Evolutionary conservation across 2,329 filamentous ascomycete genomes (phyloP).

Genomic region (Teratosphaeriaceae sp.): DNA sequence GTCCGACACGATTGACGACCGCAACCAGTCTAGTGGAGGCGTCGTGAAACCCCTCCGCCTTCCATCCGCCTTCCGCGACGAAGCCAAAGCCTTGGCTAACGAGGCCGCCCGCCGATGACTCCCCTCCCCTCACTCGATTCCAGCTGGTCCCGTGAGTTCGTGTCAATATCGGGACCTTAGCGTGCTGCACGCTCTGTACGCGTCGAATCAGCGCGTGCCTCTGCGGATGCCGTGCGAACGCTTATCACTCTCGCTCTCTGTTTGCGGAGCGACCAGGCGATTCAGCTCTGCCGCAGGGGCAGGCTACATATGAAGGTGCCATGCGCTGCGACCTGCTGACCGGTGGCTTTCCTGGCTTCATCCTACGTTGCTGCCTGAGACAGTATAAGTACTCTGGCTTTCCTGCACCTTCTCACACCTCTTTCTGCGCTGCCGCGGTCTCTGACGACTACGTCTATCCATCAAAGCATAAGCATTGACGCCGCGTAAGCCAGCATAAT

Average conservation of each 20-base stretch:
- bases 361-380: constrained; percentile 13
- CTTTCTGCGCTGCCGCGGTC: constrained; percentile 1
- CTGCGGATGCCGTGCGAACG: constrained; percentile 7
- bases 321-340: neutral
- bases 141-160: constrained; percentile 2
- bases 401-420: constrained; percentile 8
- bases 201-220: constrained; percentile 15
- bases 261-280: neutral
- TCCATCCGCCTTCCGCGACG: constrained; percentile 4
- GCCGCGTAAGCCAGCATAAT: constrained; percentile 20
- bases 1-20: neutral
- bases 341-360: neutral
- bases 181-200: constrained; percentile 11
- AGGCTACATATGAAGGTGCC: neutral
- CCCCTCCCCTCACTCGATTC: constrained; percentile 5
- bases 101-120: constrained; percentile 11
- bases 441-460: neutral
- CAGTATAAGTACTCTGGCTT: constrained; percentile 17
- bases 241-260: constrained; percentile 12
- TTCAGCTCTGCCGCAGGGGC: neutral
- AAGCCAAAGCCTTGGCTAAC: neutral
- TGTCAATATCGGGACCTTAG: constrained; percentile 2
- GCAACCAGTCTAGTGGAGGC: neutral
- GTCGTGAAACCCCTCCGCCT: neutral
- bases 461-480: neutral